Conservation (phyloP, 495 filamentous ascomycete species). For the Penicillium steckii region DNA sequence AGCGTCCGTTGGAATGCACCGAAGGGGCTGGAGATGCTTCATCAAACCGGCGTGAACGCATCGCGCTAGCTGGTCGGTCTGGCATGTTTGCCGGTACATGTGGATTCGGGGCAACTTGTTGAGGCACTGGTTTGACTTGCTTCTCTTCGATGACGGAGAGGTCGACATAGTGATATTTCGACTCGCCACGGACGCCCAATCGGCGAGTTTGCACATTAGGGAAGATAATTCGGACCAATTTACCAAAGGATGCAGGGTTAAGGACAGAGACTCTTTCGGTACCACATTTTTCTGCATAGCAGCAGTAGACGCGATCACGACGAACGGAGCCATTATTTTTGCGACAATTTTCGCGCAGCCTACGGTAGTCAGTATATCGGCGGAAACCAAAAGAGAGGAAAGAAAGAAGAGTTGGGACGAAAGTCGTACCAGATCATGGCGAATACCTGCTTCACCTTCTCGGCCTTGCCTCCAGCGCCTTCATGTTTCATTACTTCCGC, state of each 20-base stretch:
- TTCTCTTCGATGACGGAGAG: conserved; percentile 64
- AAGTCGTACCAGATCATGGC: conserved; percentile 87
- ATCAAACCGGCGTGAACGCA: conserved; percentile 37
- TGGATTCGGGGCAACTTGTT: conserved; percentile 24
- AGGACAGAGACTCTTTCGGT: conserved; percentile 89
- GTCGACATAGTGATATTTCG: conserved; percentile 97
- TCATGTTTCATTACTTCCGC: conserved; percentile 71
- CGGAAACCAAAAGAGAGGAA: background rate
- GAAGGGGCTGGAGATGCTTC: background rate
- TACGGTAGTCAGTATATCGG: conserved; percentile 35
- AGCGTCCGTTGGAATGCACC: conserved; percentile 6
- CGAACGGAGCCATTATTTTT: conserved; percentile 83
- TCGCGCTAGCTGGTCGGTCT: conserved; percentile 28
- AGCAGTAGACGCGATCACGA: conserved; percentile 87
- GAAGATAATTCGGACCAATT: conserved; percentile 93
- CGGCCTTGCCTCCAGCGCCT: conserved; percentile 71
- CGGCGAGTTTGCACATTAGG: conserved; percentile 89
- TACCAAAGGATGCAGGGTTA: conserved; percentile 96
- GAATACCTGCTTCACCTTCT: conserved; percentile 94
- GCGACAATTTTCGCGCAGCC: conserved; percentile 80
- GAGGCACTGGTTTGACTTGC: conserved; percentile 37
- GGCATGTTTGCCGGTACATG: conserved; percentile 14
- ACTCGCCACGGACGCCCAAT: conserved; percentile 91
- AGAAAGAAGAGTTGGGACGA: background rate
- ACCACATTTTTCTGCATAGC: conserved; percentile 86